Conservation (phyloP, 345 rosid genomes). For the Rhodomyrtus tomentosa region DNA sequence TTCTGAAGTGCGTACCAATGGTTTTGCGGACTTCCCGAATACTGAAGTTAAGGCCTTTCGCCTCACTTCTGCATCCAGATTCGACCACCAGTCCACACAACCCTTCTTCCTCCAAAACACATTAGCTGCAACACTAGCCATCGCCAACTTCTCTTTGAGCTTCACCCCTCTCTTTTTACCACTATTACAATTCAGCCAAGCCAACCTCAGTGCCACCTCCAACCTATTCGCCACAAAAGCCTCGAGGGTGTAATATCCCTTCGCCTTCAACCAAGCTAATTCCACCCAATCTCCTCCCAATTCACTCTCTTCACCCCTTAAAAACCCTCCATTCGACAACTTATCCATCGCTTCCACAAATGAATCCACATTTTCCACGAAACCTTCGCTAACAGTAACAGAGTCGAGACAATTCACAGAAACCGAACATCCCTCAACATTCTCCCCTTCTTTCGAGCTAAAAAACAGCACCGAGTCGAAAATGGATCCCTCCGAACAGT, state of each 20-base stretch:
- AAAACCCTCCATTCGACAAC: constrained; percentile 52
- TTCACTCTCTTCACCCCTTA: constrained; percentile 69
- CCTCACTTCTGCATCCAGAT: constrained; percentile 39
- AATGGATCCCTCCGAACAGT: constrained; percentile 30
- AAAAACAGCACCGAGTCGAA: constrained; percentile 59
- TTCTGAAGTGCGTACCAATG: constrained; percentile 39
- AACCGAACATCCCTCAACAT: constrained; percentile 35
- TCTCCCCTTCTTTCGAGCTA: constrained; percentile 56
- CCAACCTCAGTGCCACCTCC: constrained; percentile 80
- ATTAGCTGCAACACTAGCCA: constrained; percentile 51
- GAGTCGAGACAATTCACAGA: constrained; percentile 47
- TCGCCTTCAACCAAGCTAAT: constrained; percentile 71
- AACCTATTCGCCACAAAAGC: constrained; percentile 76
- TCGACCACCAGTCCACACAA: constrained; percentile 79
- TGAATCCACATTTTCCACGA: constrained; percentile 46
- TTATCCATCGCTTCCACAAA: constrained; percentile 63
- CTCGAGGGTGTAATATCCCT: constrained; percentile 74
- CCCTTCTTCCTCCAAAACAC: constrained; percentile 89
- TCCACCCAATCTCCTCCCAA: constrained; percentile 80
- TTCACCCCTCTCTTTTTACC: constrained; percentile 72
- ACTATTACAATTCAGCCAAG: constrained; percentile 60
- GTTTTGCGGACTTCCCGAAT: constrained; percentile 62
- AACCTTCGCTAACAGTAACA: constrained; percentile 39
- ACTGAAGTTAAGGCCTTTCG: constrained; percentile 30
- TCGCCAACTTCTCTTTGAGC: constrained; percentile 62